Percentiles rank a stretch among this genome's conserved stretches.
Evolutionary conservation across 805 yeast genomes (phyloP).

Genomic region (Debaryomyces hansenii): DNA sequence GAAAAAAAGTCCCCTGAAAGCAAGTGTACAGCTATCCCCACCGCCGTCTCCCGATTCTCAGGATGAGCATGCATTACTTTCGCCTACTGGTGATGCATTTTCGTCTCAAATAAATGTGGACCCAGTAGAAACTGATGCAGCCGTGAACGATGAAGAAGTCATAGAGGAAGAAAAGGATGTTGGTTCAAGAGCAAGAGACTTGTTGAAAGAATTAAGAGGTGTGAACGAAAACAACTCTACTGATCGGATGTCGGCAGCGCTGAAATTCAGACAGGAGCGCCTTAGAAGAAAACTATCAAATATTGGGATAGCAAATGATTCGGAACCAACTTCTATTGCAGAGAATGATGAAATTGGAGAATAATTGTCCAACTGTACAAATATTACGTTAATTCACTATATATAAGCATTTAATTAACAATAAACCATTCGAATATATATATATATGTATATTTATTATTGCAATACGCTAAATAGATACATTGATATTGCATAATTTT

Average conservation of each 20-base stretch:
- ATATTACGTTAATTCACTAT: too few relatives aligned
- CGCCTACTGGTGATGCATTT: constrained; percentile 3
- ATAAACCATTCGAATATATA: too few relatives aligned
- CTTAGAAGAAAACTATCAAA: constrained; percentile 20
- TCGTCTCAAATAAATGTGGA: constrained; percentile 6
- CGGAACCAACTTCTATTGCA: background rate
- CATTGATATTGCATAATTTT: constrained; percentile 1
- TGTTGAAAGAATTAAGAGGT: constrained; percentile 60
- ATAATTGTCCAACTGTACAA: too few relatives aligned
- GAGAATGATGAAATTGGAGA: background rate
- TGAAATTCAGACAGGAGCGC: constrained; percentile 43
- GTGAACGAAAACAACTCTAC: constrained; percentile 14
- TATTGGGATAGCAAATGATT: background rate
- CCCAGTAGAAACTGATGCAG: constrained; percentile 2
- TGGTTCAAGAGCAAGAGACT: constrained; percentile 60
- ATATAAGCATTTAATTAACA: too few relatives aligned
- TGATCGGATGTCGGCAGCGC: constrained; percentile 38
- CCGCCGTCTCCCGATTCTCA: background rate
- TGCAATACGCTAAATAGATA: constrained; percentile 1
- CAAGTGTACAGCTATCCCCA: background rate
- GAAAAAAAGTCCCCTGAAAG: constrained; percentile 2
- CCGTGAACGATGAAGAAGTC: constrained; percentile 4
- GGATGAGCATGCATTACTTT: constrained; percentile 1
- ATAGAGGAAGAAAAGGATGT: constrained; percentile 40
- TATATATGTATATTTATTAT: too few relatives aligned